Evolutionary conservation across 2,329 filamentous ascomycete species (phyloP).

Genomic region (Aspergillus neoniger): DNA sequence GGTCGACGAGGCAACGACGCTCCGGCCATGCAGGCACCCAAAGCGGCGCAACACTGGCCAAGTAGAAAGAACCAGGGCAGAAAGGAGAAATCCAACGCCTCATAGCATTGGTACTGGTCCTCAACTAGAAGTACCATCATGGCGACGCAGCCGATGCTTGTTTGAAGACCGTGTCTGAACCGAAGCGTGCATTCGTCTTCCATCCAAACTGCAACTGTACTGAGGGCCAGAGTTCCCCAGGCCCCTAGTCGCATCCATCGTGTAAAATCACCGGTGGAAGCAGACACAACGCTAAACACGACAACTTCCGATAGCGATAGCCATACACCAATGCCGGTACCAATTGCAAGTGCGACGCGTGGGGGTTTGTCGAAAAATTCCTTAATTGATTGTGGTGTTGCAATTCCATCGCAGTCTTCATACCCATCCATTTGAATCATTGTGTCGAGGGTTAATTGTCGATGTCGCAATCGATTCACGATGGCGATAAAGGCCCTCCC

Average conservation of each 20-base stretch:
- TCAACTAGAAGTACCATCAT: background rate
- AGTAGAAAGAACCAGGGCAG: background rate
- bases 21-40: background rate
- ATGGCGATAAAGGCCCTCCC: background rate
- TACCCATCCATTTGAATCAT: background rate
- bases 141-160: background rate
- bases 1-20: background rate
- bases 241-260: conserved; percentile 1
- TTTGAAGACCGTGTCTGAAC: background rate
- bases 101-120: background rate
- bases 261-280: background rate
- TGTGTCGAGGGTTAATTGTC: background rate
- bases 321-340: background rate
- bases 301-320: background rate
- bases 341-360: background rate
- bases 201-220: background rate
- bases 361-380: background rate
- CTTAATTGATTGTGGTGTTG: background rate
- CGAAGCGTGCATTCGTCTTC: background rate
- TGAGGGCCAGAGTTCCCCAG: background rate
- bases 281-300: background rate
- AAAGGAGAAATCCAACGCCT: background rate
- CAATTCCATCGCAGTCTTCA: background rate
- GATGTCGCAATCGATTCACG: background rate
- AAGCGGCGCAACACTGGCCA: background rate